These are phyloP conservation scores for Kodamaea lidongshanica DNA, from an alignment of 805 yeast genomes.

Conservation along the genomic window DNA sequence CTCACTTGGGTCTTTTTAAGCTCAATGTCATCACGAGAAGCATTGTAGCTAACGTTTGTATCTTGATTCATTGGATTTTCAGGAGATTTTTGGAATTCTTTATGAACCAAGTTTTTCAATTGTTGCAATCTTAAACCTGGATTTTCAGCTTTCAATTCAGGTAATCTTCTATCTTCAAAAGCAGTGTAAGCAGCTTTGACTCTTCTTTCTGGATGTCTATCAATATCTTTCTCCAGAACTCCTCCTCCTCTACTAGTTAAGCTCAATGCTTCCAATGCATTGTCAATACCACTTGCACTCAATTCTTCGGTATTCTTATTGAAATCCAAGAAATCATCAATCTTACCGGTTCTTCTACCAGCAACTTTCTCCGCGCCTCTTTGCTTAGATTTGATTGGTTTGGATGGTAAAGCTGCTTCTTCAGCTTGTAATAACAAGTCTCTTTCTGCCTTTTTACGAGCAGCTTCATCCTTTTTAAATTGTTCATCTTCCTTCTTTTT, in stretches of 20 bases:
- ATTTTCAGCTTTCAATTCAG: conserved; percentile 66
- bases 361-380: conserved; percentile 69
- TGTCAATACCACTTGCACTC: conserved; percentile 69
- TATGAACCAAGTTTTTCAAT: conserved; percentile 62
- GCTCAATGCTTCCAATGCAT: conserved; percentile 71
- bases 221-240: conserved; percentile 57
- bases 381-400: conserved; percentile 46
- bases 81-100: conserved; percentile 75
- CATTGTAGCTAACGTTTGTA: conserved; percentile 58
- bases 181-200: conserved; percentile 75
- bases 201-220: conserved; percentile 85
- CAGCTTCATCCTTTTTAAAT: conserved; percentile 69
- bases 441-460: conserved; percentile 75
- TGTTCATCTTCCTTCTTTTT: conserved; percentile 65
- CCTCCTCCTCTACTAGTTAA: conserved; percentile 54
- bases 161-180: conserved; percentile 63
- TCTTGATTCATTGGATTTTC: conserved; percentile 83
- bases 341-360: conserved; percentile 51
- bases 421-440: conserved; percentile 61
- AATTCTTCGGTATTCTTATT: conserved; percentile 46
- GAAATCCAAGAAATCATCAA: conserved; percentile 60
- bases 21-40: conserved; percentile 46
- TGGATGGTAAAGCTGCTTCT: conserved; percentile 56
- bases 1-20: conserved; percentile 44
- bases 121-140: conserved; percentile 80